Conservation (phyloP, 129 eudicot species). For the Rutidosis leptorrhynchoides region DNA sequence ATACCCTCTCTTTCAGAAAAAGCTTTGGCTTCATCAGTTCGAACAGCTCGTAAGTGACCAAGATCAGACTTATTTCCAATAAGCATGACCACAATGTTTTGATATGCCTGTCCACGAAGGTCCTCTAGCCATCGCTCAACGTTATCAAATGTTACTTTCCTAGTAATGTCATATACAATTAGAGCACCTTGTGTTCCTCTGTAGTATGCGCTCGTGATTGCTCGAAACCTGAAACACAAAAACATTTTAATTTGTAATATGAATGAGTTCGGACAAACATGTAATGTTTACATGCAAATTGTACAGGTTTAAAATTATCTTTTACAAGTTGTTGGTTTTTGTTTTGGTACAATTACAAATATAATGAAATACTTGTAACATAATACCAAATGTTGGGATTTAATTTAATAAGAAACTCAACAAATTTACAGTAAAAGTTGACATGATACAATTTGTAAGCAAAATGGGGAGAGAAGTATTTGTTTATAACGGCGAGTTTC, state of each 20-base stretch:
- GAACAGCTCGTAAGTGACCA: conserved; percentile 34
- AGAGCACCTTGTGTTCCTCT: conserved; percentile 39
- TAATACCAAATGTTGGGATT: too few relatives aligned
- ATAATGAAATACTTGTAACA: too few relatives aligned
- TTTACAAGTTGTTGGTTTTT: too few relatives aligned
- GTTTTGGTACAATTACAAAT: too few relatives aligned
- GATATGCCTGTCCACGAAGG: conserved; percentile 39
- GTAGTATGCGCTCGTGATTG: conserved; percentile 37
- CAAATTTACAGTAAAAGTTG: too few relatives aligned
- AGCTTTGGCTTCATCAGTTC: too few relatives aligned
- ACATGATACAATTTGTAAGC: too few relatives aligned
- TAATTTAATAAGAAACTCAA: too few relatives aligned
- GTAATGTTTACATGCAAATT: background rate
- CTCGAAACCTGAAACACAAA: conserved; percentile 25
- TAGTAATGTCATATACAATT: conserved; percentile 35
- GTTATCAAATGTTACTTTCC: conserved; percentile 35
- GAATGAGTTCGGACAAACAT: background rate
- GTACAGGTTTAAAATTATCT: too few relatives aligned
- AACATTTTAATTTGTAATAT: background rate
- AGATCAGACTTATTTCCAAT: conserved; percentile 46
- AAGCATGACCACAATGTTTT: conserved; percentile 41
- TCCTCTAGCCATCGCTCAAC: conserved; percentile 42
- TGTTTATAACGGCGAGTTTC: too few relatives aligned
- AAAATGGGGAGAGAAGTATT: too few relatives aligned
- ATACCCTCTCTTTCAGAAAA: conserved; percentile 30